Evolutionary conservation across 2,329 filamentous ascomycete genomes (phyloP).

Genomic region (Aspergillus candidus): DNA sequence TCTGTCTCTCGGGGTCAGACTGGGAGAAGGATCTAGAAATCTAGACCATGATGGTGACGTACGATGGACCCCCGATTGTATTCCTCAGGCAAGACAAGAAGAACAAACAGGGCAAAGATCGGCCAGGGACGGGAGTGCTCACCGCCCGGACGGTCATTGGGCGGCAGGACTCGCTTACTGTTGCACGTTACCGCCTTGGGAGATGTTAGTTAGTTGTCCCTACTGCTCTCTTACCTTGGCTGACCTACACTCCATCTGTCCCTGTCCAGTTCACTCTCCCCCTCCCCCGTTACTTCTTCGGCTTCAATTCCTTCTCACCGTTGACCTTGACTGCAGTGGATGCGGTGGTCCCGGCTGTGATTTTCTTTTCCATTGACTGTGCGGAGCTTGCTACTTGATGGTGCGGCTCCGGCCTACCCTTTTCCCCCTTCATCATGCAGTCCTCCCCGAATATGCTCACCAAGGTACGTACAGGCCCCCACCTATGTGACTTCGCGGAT

Average conservation of each 20-base stretch:
- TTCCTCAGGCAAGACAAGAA: background rate
- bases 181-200: no score
- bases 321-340: constrained; percentile 21
- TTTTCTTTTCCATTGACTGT: constrained; percentile 23
- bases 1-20: background rate
- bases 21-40: constrained; percentile 3
- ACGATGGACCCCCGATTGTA: background rate
- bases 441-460: constrained; percentile 46
- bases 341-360: constrained; percentile 28
- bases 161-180: no score
- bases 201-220: no score
- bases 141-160: no score
- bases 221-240: no score
- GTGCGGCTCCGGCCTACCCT: constrained; percentile 40
- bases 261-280: constrained; percentile 22
- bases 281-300: constrained; percentile 16
- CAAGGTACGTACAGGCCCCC: constrained; percentile 33
- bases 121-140: no score
- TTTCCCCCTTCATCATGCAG: constrained; percentile 34
- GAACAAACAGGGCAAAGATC: no score
- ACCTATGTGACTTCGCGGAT: no score
- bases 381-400: constrained; percentile 36
- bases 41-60: constrained; percentile 1
- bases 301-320: constrained; percentile 14
- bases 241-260: constrained; percentile 3